Percentiles rank a stretch among this genome's conserved stretches.
These are phyloP conservation scores for Pichia pseudocactophila DNA, from an alignment of 805 yeast species.

Conservation along the genomic window DNA sequence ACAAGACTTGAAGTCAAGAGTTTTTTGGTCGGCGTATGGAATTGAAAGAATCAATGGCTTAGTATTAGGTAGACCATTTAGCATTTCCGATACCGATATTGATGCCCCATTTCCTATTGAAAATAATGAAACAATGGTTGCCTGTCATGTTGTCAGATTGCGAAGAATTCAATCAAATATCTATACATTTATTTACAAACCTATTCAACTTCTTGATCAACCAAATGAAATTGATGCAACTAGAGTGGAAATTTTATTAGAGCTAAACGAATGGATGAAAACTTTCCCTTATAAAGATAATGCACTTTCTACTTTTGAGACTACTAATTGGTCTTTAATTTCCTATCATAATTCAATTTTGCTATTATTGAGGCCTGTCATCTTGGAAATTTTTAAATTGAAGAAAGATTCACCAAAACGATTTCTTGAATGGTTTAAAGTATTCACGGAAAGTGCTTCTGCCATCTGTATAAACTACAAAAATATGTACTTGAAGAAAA, in stretches of 20 bases:
- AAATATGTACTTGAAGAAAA: slow-evolving; percentile 19
- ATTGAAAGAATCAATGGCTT: slow-evolving; percentile 29
- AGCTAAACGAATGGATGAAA: slow-evolving; percentile 27
- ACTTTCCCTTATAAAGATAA: slow-evolving; percentile 23
- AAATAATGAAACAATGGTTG: slow-evolving; percentile 18
- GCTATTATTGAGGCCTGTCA: slow-evolving; percentile 25
- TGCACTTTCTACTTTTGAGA: slow-evolving; percentile 25
- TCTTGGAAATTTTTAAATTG: slow-evolving; percentile 17
- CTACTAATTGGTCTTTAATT: slow-evolving; percentile 27
- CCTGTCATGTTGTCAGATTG: slow-evolving; percentile 26
- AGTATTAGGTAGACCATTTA: slow-evolving; percentile 30
- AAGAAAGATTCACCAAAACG: slow-evolving; percentile 15
- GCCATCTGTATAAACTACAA: slow-evolving; percentile 25
- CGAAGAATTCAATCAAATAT: slow-evolving; percentile 28
- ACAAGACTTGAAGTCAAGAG: slow-evolving; percentile 21
- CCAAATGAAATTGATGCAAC: slow-evolving; percentile 23
- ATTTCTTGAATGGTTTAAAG: slow-evolving; percentile 27
- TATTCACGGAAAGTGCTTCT: slow-evolving; percentile 26
- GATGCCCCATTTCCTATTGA: slow-evolving; percentile 23
- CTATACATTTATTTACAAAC: slow-evolving; percentile 27
- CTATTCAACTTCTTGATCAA: slow-evolving; percentile 14
- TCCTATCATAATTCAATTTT: slow-evolving; percentile 29
- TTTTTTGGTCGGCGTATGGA: slow-evolving; percentile 31
- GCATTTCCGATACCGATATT: slow-evolving; percentile 29
- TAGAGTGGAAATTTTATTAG: slow-evolving; percentile 24